Evolutionary conservation across 2,329 filamentous ascomycete species (phyloP), one percentile per base, ranked within the genome.

Genomic region (Colletotrichum spinosum): DNA sequence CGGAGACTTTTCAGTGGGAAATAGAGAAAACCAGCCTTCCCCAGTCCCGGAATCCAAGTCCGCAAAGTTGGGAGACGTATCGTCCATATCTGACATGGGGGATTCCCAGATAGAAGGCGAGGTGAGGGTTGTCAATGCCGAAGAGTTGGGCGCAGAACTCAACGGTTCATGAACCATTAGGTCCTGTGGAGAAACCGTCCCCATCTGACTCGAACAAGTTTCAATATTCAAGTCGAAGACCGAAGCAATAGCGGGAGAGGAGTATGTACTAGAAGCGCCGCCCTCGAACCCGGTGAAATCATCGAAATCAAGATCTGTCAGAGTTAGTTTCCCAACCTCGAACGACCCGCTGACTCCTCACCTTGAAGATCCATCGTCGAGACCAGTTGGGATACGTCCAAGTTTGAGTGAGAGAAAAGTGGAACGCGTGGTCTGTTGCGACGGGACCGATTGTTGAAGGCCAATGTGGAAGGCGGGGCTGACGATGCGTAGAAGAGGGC

Each of bases 121-220:
- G 62, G 93, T 97, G 78, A 97, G 75, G 69, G 93, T 89, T 41
- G 94, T 97, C 74, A 96, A 88, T 39, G 92, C 89, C 51, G 90
- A 86, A 2, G 94, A 97, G 74, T 92, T 92, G 37, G 94, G 94
- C 42, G 93, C 88, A 68, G 93, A 97, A 74, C 88, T 83, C 73
- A 88, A 88, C 65, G 86, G 83, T 72, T 92, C 88, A 70, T 88
- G 87, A 71, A 94, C 83, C 70, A 91, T 80, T 69, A 97, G 83
- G 73, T 97, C 93, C 77, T 92, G 90, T 17, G 94, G 94, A 67
- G 94, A 97, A 68, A 97, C 87, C 46, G 94, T 97, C 72, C 85
- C 87, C 74, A 88, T 74, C 75, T 88, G 85, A 74, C 81, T 83
- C 37, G 79, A 82, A 76, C 82, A 84, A 49, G 83, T 80, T 44